Percentiles rank a stretch among this genome's conserved stretches.
Conservation (phyloP, 768 basidiomycete genomes). For the Boletus pseudopeckii region DNA sequence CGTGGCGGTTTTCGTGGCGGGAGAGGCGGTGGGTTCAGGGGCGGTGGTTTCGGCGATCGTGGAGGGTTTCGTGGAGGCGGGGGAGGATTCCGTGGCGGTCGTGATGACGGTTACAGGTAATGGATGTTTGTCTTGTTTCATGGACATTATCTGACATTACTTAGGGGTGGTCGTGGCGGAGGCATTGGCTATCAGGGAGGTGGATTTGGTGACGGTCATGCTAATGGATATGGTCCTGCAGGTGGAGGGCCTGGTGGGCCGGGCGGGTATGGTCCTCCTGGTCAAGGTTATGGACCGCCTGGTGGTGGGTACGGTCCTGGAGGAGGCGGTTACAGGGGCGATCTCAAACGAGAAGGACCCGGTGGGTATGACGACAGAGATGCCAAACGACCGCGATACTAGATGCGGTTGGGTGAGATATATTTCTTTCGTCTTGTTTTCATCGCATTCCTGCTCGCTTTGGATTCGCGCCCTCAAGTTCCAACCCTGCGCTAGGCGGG, state of each 20-base stretch:
- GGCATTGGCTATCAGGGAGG: conserved; percentile 70
- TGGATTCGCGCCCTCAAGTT: conserved; percentile 24
- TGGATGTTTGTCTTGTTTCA: not conserved
- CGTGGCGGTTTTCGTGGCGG: conserved; percentile 41
- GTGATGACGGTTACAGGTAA: conserved; percentile 53
- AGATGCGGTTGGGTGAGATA: conserved; percentile 40
- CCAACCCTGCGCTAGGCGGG: conserved; percentile 28
- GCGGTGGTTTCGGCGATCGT: conserved; percentile 40
- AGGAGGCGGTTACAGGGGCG: conserved; percentile 62
- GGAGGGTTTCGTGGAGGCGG: conserved; percentile 43
- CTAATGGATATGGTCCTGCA: conserved; percentile 55
- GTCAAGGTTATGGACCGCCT: conserved; percentile 42
- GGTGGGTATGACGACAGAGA: conserved; percentile 83
- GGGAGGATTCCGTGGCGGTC: conserved; percentile 36
- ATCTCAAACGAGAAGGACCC: conserved; percentile 72
- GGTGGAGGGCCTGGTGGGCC: conserved; percentile 41
- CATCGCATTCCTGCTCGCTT: conserved; percentile 21
- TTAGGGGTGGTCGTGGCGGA: conserved; percentile 62
- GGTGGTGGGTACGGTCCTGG: conserved; percentile 43
- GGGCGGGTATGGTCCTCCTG: conserved; percentile 41
- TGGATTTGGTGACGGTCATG: conserved; percentile 51
- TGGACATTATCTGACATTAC: conserved; percentile 16
- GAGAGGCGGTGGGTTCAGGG: conserved; percentile 43
- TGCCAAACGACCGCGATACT: conserved; percentile 78
- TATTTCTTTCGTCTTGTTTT: conserved; percentile 26